These are phyloP conservation scores for Eucalyptus sp. DNA, from an alignment of 345 rosid species.

Conservation along the genomic window DNA sequence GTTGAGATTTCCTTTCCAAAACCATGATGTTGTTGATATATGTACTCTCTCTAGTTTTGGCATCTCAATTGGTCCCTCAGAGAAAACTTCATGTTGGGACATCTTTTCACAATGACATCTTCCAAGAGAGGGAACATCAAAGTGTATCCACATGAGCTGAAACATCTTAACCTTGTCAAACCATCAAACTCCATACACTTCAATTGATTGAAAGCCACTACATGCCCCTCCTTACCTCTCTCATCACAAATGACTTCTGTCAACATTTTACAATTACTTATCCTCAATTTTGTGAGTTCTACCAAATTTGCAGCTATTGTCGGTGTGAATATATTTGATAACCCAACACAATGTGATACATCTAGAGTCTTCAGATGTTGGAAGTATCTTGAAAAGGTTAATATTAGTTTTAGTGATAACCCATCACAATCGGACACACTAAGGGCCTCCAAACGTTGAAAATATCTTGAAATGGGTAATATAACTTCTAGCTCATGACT, in stretches of 20 bases:
- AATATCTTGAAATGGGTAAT: neutral
- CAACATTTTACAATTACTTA: too few relatives aligned
- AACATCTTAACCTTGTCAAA: too few relatives aligned
- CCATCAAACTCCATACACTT: too few relatives aligned
- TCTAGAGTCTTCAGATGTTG: neutral
- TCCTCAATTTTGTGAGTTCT: too few relatives aligned
- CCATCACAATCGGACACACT: neutral
- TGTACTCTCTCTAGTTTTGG: neutral
- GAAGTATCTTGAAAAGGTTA: neutral
- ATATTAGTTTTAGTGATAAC: neutral
- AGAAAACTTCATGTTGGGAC: neutral
- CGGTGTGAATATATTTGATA: neutral
- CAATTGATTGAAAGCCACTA: too few relatives aligned
- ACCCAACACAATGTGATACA: too few relatives aligned
- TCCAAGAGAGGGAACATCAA: too few relatives aligned
- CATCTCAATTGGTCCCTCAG: neutral
- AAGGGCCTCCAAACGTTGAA: neutral
- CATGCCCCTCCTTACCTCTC: too few relatives aligned
- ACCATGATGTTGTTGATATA: rapidly evolving
- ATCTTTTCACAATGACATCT: neutral
- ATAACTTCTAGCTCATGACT: neutral
- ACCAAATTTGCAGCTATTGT: neutral
- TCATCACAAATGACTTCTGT: too few relatives aligned
- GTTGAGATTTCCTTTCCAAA: neutral
- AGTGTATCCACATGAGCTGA: too few relatives aligned